Base-by-base conservation (phyloP, 805 yeast species). In the Pachysolen tannophilus region DNA sequence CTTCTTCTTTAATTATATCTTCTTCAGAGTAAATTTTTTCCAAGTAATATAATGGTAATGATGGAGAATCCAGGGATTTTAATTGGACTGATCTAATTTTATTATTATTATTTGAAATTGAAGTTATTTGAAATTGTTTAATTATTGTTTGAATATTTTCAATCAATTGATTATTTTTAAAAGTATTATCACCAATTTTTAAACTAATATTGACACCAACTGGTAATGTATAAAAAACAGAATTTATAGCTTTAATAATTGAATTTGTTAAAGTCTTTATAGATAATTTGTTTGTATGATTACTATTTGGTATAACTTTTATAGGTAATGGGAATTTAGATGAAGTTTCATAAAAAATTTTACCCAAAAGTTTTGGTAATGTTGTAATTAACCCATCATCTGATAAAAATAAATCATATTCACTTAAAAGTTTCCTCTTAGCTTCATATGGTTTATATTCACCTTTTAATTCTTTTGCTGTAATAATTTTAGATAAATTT, bases 381-480 rank as follows among this genome's bases (percentile, higher is more conserved):
- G 83, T 65, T 20, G 87, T 75, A 35, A 86, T 66, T 30, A 90
- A 65, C 25, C 80, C 78, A 43, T 87, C 95, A 60, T 92, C 98
- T 35, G 85, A 79, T 28, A 92, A 53, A 56, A 92, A 84, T 41
- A 86, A 45, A 48, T 87, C 94, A 53, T 73, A 83, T 39, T 75
- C 77, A 11, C 67, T 55, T 28, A 69, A 58, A 41, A 92, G 73
- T 43, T 77, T 79, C 55, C 97, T 78, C 56, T 87, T 78, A 40
- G 87, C 79, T 58, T 92, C 97, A 49, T 64, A 92, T n/a, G 84
- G 75, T 61, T 86, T 86, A 68, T 77, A 90, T 41, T 80, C 82
- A 23, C 87, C 83, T 56, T 85, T 85, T 43, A 92, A 67, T 46
- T 86, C 82, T 30, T 75, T 67, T 37, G 80, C 79, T 5, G 92